Evolutionary conservation across 805 yeast species (phyloP).

Genomic region (Teunomyces atbi): DNA sequence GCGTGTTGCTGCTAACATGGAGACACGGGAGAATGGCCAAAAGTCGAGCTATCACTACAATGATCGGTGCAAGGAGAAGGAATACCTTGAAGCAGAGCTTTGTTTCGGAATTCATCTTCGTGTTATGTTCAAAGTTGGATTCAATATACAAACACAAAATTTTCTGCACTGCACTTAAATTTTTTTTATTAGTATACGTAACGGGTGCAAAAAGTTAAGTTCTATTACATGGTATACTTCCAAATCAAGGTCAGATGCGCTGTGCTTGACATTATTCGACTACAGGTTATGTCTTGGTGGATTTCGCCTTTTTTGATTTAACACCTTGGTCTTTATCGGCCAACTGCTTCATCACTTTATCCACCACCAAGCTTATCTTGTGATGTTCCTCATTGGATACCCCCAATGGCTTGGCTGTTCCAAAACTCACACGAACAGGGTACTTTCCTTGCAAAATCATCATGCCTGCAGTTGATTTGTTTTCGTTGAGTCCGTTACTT

Average conservation of each 20-base stretch:
- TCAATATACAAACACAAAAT: too few species aligned
- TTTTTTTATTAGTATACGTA: not conserved
- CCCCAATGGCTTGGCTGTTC: constrained; percentile 45
- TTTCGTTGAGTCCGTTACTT: constrained; percentile 25
- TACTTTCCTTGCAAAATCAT: constrained; percentile 28
- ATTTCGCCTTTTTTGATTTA: not conserved
- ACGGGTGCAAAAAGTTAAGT: not conserved
- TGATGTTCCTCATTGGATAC: constrained; percentile 41
- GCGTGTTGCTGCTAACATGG: not conserved
- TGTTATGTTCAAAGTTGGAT: too few species aligned
- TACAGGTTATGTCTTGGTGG: not conserved
- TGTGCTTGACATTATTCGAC: not conserved
- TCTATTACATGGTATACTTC: not conserved
- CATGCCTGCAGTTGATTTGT: constrained; percentile 27
- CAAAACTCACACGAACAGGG: constrained; percentile 58
- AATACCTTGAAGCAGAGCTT: constrained; percentile 13
- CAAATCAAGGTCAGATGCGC: not conserved
- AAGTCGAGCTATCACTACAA: constrained; percentile 21
- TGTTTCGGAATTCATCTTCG: constrained; percentile 22
- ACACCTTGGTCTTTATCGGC: constrained; percentile 39
- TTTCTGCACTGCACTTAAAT: too few species aligned
- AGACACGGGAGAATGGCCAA: constrained; percentile 22
- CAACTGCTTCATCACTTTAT: constrained; percentile 51
- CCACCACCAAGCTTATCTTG: constrained; percentile 50
- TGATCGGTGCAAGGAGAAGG: constrained; percentile 18